These are phyloP conservation scores for Hericium coralloides DNA, from an alignment of 768 basidiomycete species.

Conservation along the genomic window DNA sequence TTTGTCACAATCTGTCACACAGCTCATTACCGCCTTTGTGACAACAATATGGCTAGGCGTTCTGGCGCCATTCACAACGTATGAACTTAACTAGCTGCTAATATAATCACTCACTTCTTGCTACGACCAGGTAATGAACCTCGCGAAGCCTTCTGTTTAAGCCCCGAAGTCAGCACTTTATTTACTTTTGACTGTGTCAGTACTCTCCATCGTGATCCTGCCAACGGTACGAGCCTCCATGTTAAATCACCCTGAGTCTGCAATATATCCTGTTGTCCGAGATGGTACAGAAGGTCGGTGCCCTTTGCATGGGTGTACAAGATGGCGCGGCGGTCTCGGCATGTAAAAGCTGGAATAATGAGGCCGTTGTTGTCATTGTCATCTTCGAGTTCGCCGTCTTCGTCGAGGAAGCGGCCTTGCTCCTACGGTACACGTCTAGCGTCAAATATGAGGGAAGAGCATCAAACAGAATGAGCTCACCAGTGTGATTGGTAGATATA, in stretches of 20 bases:
- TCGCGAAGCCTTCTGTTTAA: neutral
- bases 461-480: neutral
- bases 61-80: neutral
- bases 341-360: neutral
- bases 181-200: neutral
- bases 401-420: neutral
- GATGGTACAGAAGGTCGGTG: neutral
- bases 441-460: neutral
- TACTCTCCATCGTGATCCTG: too few relatives aligned
- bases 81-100: neutral
- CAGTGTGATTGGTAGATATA: neutral
- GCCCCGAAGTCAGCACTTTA: neutral
- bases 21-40: too few relatives aligned
- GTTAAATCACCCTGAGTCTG: too few relatives aligned
- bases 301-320: neutral
- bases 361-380: neutral
- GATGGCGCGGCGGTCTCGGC: neutral
- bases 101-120: neutral
- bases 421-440: neutral
- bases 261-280: too few relatives aligned
- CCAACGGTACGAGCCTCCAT: too few relatives aligned
- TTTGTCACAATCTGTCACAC: neutral
- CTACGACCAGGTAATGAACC: neutral
- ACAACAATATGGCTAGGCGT: too few relatives aligned
- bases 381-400: neutral